Percentiles rank a stretch among this genome's conserved stretches.
Evolutionary conservation across 257 asterid genomes (phyloP).

Genomic region (Gardenia jasminoides): DNA sequence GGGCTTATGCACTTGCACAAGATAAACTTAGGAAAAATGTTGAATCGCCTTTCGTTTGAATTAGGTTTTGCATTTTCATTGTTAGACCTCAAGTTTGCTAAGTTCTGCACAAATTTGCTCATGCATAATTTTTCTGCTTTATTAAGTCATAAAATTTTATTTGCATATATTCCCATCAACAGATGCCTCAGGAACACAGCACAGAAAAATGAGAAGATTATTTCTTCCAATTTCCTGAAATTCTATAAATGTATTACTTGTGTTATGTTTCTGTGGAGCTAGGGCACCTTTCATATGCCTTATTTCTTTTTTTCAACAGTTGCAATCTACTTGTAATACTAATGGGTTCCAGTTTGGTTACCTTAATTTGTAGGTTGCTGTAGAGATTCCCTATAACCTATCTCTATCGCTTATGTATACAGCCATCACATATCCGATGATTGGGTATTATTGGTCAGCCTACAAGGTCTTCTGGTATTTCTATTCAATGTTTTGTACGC

Average conservation of each 20-base stretch:
- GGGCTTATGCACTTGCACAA: conserved; percentile 61
- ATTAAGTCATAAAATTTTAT: no score
- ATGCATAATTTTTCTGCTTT: no score
- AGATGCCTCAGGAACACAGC: no score
- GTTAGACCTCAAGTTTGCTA: no score
- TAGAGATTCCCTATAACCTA: conserved; percentile 54
- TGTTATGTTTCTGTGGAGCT: no score
- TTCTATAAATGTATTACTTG: no score
- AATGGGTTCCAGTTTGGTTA: not conserved
- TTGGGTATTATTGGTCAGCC: conserved; percentile 48
- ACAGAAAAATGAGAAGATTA: no score
- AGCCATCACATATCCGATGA: conserved; percentile 55
- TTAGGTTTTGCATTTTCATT: not conserved
- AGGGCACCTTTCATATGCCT: not conserved
- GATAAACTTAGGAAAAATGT: not conserved
- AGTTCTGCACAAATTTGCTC: not conserved
- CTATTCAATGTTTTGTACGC: conserved; percentile 44
- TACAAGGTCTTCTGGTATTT: conserved; percentile 52
- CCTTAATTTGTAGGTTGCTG: conserved; percentile 33
- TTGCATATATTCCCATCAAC: no score
- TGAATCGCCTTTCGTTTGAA: not conserved
- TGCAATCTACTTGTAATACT: not conserved
- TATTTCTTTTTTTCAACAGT: no score
- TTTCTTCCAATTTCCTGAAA: no score
- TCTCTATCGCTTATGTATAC: conserved; percentile 44